These are phyloP conservation scores for Solanum aculeatissimum DNA, from an alignment of 305 asterid species.

Conservation along the genomic window DNA sequence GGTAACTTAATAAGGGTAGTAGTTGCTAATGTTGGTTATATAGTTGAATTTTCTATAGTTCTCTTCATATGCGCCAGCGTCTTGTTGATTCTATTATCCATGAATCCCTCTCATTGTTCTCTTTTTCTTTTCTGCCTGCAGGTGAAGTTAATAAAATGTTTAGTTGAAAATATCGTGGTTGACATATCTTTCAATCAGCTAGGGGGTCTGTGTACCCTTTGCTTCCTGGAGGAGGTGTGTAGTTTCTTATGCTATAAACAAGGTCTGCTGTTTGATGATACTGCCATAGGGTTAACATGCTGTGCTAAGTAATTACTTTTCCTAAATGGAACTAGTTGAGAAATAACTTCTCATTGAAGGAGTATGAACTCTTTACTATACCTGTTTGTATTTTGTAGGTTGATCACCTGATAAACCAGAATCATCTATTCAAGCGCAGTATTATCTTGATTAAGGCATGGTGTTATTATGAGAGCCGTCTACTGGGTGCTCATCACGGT, in stretches of 20 bases:
- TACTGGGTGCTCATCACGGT: slow-evolving; percentile 94
- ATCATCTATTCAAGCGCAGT: slow-evolving; percentile 89
- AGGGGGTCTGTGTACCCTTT: slow-evolving; percentile 87
- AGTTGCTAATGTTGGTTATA: not conserved
- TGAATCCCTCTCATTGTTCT: not conserved
- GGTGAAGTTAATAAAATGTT: slow-evolving; percentile 84
- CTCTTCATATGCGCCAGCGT: not conserved
- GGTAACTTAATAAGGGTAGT: not conserved
- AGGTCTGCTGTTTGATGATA: not conserved
- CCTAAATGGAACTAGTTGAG: not conserved
- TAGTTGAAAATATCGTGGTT: slow-evolving; percentile 79
- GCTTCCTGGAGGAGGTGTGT: slow-evolving; percentile 90
- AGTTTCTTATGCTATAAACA: not conserved
- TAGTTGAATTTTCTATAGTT: not conserved
- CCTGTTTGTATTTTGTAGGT: slow-evolving; percentile 33
- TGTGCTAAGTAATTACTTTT: not conserved
- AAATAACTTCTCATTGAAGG: not conserved
- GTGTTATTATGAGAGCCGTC: slow-evolving; percentile 96
- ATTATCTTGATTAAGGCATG: slow-evolving; percentile 86
- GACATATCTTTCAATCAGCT: slow-evolving; percentile 93
- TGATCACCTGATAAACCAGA: slow-evolving; percentile 63
- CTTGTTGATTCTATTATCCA: not conserved
- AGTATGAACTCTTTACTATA: not conserved
- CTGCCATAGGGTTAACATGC: not conserved
- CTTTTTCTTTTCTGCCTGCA: slow-evolving; percentile 17